Evolutionary conservation across 306 rosid species (phyloP).

Genomic region (Glycine latifolia): DNA sequence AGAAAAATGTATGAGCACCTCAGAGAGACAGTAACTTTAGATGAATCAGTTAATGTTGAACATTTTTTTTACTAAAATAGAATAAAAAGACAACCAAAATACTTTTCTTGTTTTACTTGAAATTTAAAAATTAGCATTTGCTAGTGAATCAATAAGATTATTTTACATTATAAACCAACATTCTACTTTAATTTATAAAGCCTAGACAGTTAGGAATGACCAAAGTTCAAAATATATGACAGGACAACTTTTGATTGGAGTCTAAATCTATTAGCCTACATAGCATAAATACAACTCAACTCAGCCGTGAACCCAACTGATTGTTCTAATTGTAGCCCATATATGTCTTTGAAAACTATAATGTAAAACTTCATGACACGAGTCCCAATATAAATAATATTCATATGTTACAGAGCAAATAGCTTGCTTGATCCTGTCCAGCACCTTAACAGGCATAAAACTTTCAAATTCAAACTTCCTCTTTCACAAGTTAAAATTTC

Average conservation of each 20-base stretch:
- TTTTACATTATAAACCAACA: not conserved
- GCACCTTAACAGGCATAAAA: constrained; percentile 25
- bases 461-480: not conserved
- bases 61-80: not conserved
- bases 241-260: not conserved
- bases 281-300: constrained; percentile 17
- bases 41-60: constrained; percentile 28
- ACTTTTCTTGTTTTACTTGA: not conserved
- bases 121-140: not conserved
- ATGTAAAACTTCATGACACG: not conserved
- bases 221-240: not conserved
- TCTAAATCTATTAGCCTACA: constrained; percentile 16
- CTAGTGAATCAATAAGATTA: not conserved
- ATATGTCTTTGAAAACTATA: not conserved
- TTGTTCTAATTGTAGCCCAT: constrained; percentile 1
- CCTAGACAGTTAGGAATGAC: not conserved
- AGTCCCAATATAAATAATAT: constrained; percentile 17
- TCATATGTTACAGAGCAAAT: constrained; percentile 5
- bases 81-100: not conserved
- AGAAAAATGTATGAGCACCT: not conserved
- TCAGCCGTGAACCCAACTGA: constrained; percentile 6
- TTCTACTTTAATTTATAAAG: not conserved
- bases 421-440: not conserved
- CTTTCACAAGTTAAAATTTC: not conserved
- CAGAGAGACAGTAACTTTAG: not conserved